These are phyloP conservation scores for Nannochloris sp. DNA, from an alignment of 139 green algal species.

Conservation along the genomic window DNA sequence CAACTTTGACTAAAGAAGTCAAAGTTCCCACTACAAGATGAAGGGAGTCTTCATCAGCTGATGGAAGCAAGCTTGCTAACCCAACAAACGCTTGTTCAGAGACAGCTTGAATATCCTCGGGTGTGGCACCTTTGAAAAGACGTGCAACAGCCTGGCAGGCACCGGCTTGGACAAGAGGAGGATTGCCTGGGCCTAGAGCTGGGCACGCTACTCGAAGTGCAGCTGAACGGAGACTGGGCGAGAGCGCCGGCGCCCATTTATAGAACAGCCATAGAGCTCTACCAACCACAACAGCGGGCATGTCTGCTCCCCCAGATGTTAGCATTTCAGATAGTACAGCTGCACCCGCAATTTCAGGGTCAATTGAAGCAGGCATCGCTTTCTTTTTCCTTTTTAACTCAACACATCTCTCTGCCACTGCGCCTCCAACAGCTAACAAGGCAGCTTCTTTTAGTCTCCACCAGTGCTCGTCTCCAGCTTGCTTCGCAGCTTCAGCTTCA, in stretches of 20 bases:
- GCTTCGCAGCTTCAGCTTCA: conserved; percentile 6
- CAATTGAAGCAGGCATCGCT: neutral
- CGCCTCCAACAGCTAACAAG: conserved; percentile 56
- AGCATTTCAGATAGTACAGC: conserved; percentile 37
- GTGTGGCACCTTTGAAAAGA: conserved; percentile 21
- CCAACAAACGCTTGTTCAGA: conserved; percentile 9
- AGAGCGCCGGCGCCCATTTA: conserved; percentile 28
- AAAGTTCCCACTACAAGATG: conserved; percentile 75
- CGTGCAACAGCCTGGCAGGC: conserved; percentile 38
- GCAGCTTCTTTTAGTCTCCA: conserved; percentile 71
- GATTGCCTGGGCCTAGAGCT: conserved; percentile 16
- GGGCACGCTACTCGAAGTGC: conserved; percentile 30
- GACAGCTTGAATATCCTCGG: neutral
- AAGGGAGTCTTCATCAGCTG: conserved; percentile 23
- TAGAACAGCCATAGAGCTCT: conserved; percentile 48
- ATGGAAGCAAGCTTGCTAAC: conserved; percentile 11
- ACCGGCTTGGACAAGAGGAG: conserved; percentile 34
- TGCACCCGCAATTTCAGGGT: conserved; percentile 13
- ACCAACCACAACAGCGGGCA: conserved; percentile 54
- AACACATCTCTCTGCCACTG: conserved; percentile 29
- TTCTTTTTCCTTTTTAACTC: conserved; percentile 1
- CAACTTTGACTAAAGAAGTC: conserved; percentile 25
- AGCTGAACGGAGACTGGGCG: conserved; percentile 6
- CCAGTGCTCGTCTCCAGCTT: conserved; percentile 40
- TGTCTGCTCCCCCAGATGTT: conserved; percentile 30